Percentiles rank a stretch among this genome's conserved stretches.
phyloP scores from a whole-genome alignment of 306 rosid species.

The Calophaca sinica region DNA sequence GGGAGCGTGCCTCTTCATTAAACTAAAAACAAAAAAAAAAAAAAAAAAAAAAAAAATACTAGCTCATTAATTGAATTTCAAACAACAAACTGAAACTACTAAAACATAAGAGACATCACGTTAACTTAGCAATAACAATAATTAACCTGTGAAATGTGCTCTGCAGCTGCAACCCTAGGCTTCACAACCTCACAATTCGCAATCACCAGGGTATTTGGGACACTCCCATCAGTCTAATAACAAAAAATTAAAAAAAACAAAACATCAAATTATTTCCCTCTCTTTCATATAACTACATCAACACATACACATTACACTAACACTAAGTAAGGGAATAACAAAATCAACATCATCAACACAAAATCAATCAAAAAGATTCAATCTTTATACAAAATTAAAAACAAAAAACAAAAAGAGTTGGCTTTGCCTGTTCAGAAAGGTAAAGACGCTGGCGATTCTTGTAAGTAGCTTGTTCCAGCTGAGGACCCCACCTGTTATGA shows the following conservation, averaged over 20 bases:
- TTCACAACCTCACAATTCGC: conserved; percentile 99
- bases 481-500: conserved; percentile 87
- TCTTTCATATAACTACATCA: not conserved
- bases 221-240: conserved; percentile 92
- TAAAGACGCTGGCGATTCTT: conserved; percentile 96
- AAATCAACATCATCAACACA: not conserved
- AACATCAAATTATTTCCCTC: not conserved
- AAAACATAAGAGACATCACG: conserved; percentile 16
- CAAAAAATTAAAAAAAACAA: not conserved
- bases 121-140: not conserved
- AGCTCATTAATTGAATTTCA: conserved; percentile 30
- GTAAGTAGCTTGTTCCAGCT: conserved; percentile 93
- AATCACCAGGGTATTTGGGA: conserved; percentile 96
- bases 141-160: conserved; percentile 93
- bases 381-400: not conserved
- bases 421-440: conserved; percentile 86
- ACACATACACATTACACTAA: not conserved
- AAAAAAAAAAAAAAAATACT: not conserved
- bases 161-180: conserved; percentile 99
- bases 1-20: conserved; percentile 99
- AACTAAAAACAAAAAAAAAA: conserved; percentile 59
- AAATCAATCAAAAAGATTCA: not conserved
- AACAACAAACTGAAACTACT: conserved; percentile 1
- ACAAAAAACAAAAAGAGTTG: not conserved
- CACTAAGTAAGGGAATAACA: not conserved